Conservation (phyloP, 2,329 filamentous ascomycete species). For the Grosmannia penicillata region DNA sequence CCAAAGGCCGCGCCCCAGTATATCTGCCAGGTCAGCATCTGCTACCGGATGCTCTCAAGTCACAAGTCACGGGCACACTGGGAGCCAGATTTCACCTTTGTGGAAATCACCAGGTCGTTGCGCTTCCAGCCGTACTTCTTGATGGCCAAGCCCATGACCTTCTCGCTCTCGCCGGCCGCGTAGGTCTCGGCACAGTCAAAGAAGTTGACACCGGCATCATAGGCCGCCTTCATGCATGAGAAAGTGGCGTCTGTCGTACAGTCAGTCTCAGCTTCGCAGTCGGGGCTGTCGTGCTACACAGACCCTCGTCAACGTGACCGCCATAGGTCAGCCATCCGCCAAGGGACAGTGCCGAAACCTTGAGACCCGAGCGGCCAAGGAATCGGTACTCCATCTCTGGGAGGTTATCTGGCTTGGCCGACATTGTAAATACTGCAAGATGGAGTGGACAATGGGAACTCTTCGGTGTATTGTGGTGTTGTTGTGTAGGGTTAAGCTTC, state of each 20-base stretch:
- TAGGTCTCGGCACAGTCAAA: constrained; percentile 49
- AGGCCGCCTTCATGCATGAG: constrained; percentile 47
- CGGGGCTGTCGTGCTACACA: no score
- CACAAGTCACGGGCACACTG: constrained; percentile 2
- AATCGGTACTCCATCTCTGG: constrained; percentile 7
- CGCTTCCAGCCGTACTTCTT: constrained; percentile 37
- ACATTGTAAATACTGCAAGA: no score
- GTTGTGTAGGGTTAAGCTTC: no score
- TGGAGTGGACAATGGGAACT: no score
- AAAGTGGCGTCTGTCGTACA: constrained; percentile 35
- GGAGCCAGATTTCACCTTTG: constrained; percentile 23
- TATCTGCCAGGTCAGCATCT: constrained; percentile 40
- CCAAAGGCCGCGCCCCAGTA: constrained; percentile 51
- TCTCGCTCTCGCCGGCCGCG: constrained; percentile 31
- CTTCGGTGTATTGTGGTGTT: no score
- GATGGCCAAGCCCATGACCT: constrained; percentile 36
- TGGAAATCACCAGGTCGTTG: constrained; percentile 38
- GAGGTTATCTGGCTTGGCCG: constrained; percentile 2
- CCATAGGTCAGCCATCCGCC: constrained; percentile 38
- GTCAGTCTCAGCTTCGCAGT: not conserved
- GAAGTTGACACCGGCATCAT: constrained; percentile 47
- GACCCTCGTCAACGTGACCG: constrained; percentile 17
- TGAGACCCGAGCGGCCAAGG: constrained; percentile 7
- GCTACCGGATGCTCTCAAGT: not conserved
- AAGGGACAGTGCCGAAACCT: constrained; percentile 19